Conservation (phyloP, 1,139 yeast species). For the Candida glucosophila region DNA sequence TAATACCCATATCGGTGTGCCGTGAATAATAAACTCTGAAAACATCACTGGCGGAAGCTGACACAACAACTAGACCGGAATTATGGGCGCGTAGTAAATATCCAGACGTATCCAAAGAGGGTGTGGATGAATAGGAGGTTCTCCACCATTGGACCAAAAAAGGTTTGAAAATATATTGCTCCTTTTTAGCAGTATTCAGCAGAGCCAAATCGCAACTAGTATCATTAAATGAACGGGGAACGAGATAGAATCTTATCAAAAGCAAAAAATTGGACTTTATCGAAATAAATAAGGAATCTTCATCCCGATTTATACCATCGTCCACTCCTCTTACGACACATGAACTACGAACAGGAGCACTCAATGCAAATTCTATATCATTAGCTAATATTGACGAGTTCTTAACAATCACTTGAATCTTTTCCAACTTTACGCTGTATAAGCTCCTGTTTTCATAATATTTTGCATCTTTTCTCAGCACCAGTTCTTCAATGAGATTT, state of each 20-base stretch:
- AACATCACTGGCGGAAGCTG: constrained; percentile 27
- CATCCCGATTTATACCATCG: constrained; percentile 13
- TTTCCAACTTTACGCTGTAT: constrained; percentile 3
- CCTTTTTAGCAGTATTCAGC: constrained; percentile 1
- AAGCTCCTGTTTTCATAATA: background rate
- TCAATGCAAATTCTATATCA: constrained; percentile 23
- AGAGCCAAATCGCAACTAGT: constrained; percentile 15
- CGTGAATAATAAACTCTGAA: constrained; percentile 31
- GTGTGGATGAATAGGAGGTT: constrained; percentile 12
- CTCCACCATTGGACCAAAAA: constrained; percentile 50
- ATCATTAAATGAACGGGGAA: constrained; percentile 23
- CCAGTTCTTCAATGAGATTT: constrained; percentile 1
- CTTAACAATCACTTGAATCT: constrained; percentile 22
- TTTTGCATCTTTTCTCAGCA: constrained; percentile 1
- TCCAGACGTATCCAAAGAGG: constrained; percentile 27
- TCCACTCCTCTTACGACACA: constrained; percentile 21
- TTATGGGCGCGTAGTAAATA: constrained; percentile 22
- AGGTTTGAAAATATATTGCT: constrained; percentile 24
- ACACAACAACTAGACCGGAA: constrained; percentile 31
- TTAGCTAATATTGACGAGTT: constrained; percentile 27
- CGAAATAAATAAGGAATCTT: constrained; percentile 36
- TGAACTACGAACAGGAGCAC: constrained; percentile 29
- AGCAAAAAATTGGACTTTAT: constrained; percentile 35
- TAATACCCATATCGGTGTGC: constrained; percentile 27
- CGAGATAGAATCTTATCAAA: constrained; percentile 25